Base-by-base conservation (phyloP, 768 basidiomycete species). In the Boletus tomentosulus region DNA sequence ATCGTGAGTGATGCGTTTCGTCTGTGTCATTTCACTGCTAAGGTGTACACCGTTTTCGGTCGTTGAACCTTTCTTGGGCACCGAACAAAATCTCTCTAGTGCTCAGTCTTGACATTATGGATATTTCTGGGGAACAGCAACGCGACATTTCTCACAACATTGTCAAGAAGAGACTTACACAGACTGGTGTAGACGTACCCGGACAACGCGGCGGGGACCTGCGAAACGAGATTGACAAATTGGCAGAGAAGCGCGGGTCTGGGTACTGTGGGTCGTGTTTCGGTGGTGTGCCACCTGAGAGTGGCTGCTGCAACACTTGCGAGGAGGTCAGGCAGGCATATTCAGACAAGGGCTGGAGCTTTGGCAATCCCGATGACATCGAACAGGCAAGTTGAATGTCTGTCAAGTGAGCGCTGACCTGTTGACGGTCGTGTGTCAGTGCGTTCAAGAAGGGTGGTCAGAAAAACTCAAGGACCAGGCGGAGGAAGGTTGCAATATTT, bases 241-340 rank as follows among this genome's bases (percentile, higher is more conserved):
- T 90, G 61, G 84, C 82, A 57, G 75, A 83, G 54, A 73, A 76
- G 66, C 77, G 83, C 67, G 71, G 79, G 46, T 71, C 73, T 1
- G 78, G 76, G 54, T 95, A 92, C 67, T 98, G 96, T 73, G 97
- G 97, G 4, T 96, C 93, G 6, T 99, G 97, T 73, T 99, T 90
- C 61, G 97, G 97, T 53, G 97, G 92, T 52, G 59, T 81, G 25
- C 82, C 79, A 49, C 87, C 92, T 3, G 77, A 76, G 43, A 72
- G 71, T 66, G 94, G 93, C 6, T 99, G 97, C 72, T 99, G 97
- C 73, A 92, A 99, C 68, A 86, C 85, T 42, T 99, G 97, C 70
- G 97, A 99, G 66, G 88, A 93, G 1, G 97, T 99, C 25, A 82
- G 97, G 41, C 80, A 86, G 69, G 78, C 92, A 30, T 99, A 99